Evolutionary conservation across 192 early-diverging fungal genomes (phyloP).

Genomic region (Podila epigama): DNA sequence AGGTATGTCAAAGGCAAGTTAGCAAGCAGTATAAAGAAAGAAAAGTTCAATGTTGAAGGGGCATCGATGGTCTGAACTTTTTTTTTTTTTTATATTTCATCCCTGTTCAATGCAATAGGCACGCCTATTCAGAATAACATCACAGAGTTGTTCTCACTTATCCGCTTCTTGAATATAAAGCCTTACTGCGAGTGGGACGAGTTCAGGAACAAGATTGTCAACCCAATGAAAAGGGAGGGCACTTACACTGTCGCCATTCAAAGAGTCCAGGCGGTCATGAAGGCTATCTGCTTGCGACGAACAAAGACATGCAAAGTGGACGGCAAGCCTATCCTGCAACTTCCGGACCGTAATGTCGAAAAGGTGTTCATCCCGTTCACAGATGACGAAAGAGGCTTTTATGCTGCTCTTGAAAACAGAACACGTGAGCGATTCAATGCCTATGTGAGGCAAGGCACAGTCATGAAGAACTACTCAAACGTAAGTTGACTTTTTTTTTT

Average conservation of each 20-base stretch:
- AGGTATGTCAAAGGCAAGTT: no score
- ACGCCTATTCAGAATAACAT: slow-evolving; percentile 71
- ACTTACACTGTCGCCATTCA: slow-evolving; percentile 51
- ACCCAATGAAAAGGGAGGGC: slow-evolving; percentile 49
- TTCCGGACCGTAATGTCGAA: slow-evolving; percentile 62
- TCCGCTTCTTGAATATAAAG: slow-evolving; percentile 72
- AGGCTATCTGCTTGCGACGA: slow-evolving; percentile 69
- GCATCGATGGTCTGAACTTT: no score
- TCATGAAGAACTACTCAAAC: slow-evolving; percentile 63
- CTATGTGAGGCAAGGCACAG: slow-evolving; percentile 55
- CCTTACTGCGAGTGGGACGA: slow-evolving; percentile 57
- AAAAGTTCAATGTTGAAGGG: background rate
- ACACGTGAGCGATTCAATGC: slow-evolving; percentile 53
- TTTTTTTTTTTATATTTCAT: background rate
- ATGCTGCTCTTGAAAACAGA: slow-evolving; percentile 52
- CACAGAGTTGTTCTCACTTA: slow-evolving; percentile 73
- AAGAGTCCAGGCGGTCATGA: slow-evolving; percentile 66
- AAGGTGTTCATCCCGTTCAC: slow-evolving; percentile 56
- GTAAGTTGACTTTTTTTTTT: slow-evolving; percentile 23
- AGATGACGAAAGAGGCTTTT: slow-evolving; percentile 64
- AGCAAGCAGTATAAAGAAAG: no score
- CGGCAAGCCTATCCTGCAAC: slow-evolving; percentile 66
- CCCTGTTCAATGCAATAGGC: slow-evolving; percentile 1
- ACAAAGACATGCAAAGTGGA: slow-evolving; percentile 71
- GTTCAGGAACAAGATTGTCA: slow-evolving; percentile 59